Evolutionary conservation across 306 rosid species (phyloP).

Genomic region (Quercus wislizeni): DNA sequence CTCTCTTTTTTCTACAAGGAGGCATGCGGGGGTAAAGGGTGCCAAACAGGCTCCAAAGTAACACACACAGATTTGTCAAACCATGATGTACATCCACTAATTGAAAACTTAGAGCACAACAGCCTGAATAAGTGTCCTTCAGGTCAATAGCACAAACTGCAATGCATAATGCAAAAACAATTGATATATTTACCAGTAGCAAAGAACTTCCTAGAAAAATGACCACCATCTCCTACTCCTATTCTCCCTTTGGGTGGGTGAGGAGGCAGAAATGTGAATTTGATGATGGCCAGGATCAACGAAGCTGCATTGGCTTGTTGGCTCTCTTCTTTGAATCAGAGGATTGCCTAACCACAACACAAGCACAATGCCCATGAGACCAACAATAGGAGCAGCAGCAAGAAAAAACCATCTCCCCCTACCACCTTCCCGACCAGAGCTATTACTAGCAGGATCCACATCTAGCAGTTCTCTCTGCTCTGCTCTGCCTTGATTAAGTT

Average conservation of each 20-base stretch:
- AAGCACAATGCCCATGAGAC: constrained; percentile 77
- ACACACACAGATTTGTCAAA: background rate
- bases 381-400: constrained; percentile 89
- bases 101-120: background rate
- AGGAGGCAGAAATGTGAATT: constrained; percentile 22
- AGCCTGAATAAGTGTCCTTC: background rate
- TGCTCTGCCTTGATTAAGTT: constrained; percentile 24
- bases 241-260: constrained; percentile 58
- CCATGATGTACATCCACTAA: background rate
- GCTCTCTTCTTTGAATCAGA: constrained; percentile 40
- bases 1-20: background rate
- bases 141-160: constrained; percentile 14
- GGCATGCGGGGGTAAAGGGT: background rate
- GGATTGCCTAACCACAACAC: constrained; percentile 87
- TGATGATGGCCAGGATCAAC: constrained; percentile 37
- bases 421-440: constrained; percentile 41
- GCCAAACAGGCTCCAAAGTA: constrained; percentile 8
- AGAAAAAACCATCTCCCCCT: constrained; percentile 79
- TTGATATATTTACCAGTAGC: constrained; percentile 24
- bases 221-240: constrained; percentile 93
- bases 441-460: constrained; percentile 20
- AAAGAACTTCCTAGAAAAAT: constrained; percentile 42
- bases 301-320: constrained; percentile 20
- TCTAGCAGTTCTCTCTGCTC: constrained; percentile 21
- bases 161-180: constrained; percentile 18